Evolutionary conservation across 2,329 filamentous ascomycete species (phyloP), one percentile per base, ranked within the genome.

Genomic region (Trichophyton mentagrophytes): DNA sequence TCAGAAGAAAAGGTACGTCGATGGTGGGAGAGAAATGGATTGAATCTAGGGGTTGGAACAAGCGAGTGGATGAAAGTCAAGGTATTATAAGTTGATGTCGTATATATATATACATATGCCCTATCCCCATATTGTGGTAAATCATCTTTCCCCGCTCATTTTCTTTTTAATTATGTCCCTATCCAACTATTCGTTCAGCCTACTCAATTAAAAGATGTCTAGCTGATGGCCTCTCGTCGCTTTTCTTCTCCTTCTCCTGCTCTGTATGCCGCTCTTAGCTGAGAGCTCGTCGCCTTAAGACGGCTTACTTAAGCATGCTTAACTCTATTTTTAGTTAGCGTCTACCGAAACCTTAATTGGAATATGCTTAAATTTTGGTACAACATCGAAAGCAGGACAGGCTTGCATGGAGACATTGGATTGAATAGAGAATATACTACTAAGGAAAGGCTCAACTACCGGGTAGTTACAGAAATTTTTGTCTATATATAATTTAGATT

Each of bases 51-150:
- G 1, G 79, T 93, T 46, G 85, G 87, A 2, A 92, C 89, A 46
- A 90, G 88, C 65, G 90, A 95, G 72, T 95, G 89, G 90, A 90
- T 93, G 84, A 87, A 88, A 74, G 83, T 85, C 17, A 88, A 88
- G 73, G 83, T 86, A 64, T 74, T 95, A 64, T 88, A 65, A 73
- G n/a, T 20, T 57, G 30, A 27, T 49, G 20, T 7, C 27, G 6
- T 30, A 30, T 30, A 30, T 27, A 30, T 27, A 36, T 38, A 38
- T 13, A 38, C 20, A 9, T 56, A 27, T 36, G 15, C 15, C 7
- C 3, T 8, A 9, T 38, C 1, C 33, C 6, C 33, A 13, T 38
- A 38, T 38, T 9, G 33, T 38, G 9, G 11, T 38, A 13, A 38
- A 38, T 38, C 11, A 38, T 38, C 33, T 4, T 38, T 38, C 33